A percentile compares a stretch with the other conserved stretches of the same genome.
phyloP scores from a whole-genome alignment of 2,329 filamentous ascomycete species.

The Xylariaceae sp. region DNA sequence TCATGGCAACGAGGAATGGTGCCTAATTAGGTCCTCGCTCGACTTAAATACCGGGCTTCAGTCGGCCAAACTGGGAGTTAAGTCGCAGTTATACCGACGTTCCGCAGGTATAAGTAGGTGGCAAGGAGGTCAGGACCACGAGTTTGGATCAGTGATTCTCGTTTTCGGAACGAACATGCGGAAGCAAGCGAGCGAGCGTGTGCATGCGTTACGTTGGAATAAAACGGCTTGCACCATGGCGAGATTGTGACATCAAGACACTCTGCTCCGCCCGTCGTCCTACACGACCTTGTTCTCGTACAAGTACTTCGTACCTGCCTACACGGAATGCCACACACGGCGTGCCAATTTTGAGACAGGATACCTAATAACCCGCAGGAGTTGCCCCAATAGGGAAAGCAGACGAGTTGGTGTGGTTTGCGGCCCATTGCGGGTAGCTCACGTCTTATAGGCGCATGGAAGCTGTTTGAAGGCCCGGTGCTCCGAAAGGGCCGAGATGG shows the following conservation, averaged over 20 bases:
- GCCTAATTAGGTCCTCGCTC: too few species aligned
- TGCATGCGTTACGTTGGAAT: neutral
- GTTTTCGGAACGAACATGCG: neutral
- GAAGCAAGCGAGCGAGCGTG: neutral
- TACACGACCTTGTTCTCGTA: neutral
- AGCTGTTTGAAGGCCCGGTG: constrained; percentile 9
- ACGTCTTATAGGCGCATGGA: constrained; percentile 7
- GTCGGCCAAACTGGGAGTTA: neutral
- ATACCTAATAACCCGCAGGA: neutral
- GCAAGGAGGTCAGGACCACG: neutral
- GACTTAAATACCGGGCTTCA: too few species aligned
- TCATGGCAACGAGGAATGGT: neutral
- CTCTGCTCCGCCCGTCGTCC: neutral
- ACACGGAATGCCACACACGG: neutral
- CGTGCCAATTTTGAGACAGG: neutral
- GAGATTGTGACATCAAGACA: neutral
- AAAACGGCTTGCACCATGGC: neutral
- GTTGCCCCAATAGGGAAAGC: constrained; percentile 13
- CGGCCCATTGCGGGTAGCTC: neutral
- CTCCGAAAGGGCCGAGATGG: constrained; percentile 19
- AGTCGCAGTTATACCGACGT: neutral
- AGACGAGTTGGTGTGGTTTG: neutral
- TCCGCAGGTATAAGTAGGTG: neutral
- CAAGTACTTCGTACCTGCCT: neutral
- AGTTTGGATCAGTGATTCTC: neutral